Percentiles rank a stretch among this genome's conserved stretches.
These are phyloP conservation scores for Amanita pseudoporphyria DNA, from an alignment of 768 basidiomycete genomes.

Conservation along the genomic window DNA sequence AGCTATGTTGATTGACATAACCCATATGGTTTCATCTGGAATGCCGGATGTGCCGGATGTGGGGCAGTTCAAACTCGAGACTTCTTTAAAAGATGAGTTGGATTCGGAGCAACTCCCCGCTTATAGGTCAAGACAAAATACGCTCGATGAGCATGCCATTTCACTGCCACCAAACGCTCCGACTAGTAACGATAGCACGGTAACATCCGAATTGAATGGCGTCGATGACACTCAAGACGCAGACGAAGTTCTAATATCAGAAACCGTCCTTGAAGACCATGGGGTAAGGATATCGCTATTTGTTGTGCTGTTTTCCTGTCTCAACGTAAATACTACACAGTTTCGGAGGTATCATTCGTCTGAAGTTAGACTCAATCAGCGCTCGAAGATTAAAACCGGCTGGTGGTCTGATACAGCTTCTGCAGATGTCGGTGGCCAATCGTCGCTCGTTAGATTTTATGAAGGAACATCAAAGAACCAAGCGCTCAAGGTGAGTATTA, in stretches of 20 bases:
- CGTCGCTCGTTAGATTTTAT: conserved; percentile 34
- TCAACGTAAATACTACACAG: conserved; percentile 16
- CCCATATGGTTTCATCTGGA: conserved; percentile 25
- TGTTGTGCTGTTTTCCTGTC: background rate
- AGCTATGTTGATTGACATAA: conserved; percentile 34
- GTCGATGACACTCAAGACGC: background rate
- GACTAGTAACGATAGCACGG: background rate
- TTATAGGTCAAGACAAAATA: background rate
- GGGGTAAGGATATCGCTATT: conserved; percentile 22
- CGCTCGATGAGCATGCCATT: background rate
- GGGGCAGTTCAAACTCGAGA: background rate
- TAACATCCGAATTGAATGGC: background rate
- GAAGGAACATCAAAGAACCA: conserved; percentile 22
- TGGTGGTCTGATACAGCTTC: conserved; percentile 40
- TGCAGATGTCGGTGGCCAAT: conserved; percentile 30
- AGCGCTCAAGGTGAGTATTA: conserved; percentile 20
- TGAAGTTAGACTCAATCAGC: conserved; percentile 29
- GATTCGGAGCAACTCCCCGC: background rate
- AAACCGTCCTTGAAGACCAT: conserved; percentile 18
- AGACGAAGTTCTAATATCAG: conserved; percentile 12
- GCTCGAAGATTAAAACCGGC: conserved; percentile 26
- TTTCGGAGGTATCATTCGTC: conserved; percentile 43
- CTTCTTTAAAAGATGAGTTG: background rate
- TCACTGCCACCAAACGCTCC: background rate
- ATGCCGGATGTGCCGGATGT: conserved; percentile 11